Evolutionary conservation across 306 rosid species (phyloP).

Genomic region (Vigna hirtella): DNA sequence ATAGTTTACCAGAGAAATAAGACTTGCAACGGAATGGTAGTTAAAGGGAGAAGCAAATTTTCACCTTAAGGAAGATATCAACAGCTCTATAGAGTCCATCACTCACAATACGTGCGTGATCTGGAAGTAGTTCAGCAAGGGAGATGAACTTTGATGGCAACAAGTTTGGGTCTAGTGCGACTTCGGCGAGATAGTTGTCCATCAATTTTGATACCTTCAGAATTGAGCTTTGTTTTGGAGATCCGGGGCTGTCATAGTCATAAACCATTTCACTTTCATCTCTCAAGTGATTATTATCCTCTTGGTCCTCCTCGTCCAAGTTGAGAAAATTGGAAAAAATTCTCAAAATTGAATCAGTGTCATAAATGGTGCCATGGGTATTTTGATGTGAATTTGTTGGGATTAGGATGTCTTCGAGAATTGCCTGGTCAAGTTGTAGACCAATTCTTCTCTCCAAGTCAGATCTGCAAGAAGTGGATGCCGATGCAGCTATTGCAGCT

Average conservation of each 20-base stretch:
- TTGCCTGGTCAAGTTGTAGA: constrained; percentile 93
- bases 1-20: too few species aligned
- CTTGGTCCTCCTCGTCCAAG: constrained; percentile 91
- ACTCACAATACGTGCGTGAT: constrained; percentile 86
- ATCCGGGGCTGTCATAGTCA: constrained; percentile 92
- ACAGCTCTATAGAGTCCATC: constrained; percentile 92
- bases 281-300: constrained; percentile 64
- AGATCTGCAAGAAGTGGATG: constrained; percentile 80
- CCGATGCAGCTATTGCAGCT: constrained; percentile 79
- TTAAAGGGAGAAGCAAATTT: constrained; percentile 29
- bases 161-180: constrained; percentile 86
- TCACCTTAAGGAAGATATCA: constrained; percentile 95
- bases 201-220: constrained; percentile 89
- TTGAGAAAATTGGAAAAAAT: constrained; percentile 86
- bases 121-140: constrained; percentile 89
- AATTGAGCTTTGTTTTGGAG: constrained; percentile 94
- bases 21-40: too few species aligned
- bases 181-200: constrained; percentile 88
- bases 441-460: constrained; percentile 95
- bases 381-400: constrained; percentile 76
- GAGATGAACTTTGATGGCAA: constrained; percentile 79
- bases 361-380: constrained; percentile 68
- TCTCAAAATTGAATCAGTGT: constrained; percentile 81
- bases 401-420: constrained; percentile 91
- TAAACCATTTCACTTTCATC: constrained; percentile 88